Conservation (phyloP, 1,284 basidiomycete genomes). For the Tilletia walkeri region DNA sequence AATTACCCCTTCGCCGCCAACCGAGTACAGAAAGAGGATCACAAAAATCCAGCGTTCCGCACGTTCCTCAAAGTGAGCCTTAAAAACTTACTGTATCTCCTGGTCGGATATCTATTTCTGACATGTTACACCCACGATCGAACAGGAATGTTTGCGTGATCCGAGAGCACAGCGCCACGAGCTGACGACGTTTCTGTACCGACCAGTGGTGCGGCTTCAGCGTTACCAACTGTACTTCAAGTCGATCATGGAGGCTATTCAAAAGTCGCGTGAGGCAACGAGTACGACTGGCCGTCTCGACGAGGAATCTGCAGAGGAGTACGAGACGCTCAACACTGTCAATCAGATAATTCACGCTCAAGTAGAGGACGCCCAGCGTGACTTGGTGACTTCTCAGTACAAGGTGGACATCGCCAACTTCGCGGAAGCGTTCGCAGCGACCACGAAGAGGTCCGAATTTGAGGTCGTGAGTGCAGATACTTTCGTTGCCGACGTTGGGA, state of each 20-base stretch:
- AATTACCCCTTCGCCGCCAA: conserved; percentile 82
- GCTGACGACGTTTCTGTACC: conserved; percentile 79
- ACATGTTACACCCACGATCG: not conserved
- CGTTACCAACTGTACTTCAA: conserved; percentile 84
- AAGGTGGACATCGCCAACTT: conserved; percentile 48
- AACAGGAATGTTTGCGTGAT: conserved; percentile 60
- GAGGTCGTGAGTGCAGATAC: not conserved
- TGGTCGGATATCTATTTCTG: not conserved
- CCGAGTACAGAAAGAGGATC: conserved; percentile 77
- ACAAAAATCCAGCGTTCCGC: conserved; percentile 76
- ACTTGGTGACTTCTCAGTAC: conserved; percentile 46
- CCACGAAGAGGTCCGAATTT: conserved; percentile 42
- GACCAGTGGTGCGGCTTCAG: conserved; percentile 83
- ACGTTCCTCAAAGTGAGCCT: conserved; percentile 75
- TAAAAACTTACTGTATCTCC: not conserved
- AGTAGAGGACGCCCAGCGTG: conserved; percentile 47
- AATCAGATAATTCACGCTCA: conserved; percentile 52
- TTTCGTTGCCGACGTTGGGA: too few species aligned
- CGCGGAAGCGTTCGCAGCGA: conserved; percentile 35
- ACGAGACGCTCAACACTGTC: conserved; percentile 39
- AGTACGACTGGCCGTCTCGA: not conserved
- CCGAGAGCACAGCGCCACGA: conserved; percentile 76
- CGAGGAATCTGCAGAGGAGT: conserved; percentile 39
- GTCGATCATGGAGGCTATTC: conserved; percentile 67
- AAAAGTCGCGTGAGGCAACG: conserved; percentile 29